A percentile compares a stretch with the other conserved stretches of the same genome.
Conservation (phyloP, 768 basidiomycete genomes). For the Tulasnella sp. region DNA sequence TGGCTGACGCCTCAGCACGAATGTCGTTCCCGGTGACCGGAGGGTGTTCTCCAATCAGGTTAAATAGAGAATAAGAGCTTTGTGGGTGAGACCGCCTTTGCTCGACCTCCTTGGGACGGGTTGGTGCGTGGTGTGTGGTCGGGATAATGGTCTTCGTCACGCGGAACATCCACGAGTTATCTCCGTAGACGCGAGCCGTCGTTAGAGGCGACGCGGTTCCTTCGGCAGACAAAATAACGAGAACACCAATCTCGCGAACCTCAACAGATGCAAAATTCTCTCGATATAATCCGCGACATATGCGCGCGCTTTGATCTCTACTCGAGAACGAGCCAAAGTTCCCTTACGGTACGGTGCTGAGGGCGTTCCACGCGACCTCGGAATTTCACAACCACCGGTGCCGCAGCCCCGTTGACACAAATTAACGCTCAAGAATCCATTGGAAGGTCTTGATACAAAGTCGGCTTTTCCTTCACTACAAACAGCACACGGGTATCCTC, state of each 20-base stretch:
- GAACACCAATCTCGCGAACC: neutral
- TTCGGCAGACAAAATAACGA: neutral
- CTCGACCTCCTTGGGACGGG: neutral
- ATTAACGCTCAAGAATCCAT: neutral
- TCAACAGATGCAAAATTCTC: neutral
- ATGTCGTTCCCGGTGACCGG: neutral
- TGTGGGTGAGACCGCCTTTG: neutral
- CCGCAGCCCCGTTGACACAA: neutral
- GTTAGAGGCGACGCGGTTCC: neutral
- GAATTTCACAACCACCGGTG: neutral
- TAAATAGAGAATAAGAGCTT: neutral
- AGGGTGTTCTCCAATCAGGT: neutral
- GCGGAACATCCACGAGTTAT: conserved; percentile 9
- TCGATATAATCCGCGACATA: neutral
- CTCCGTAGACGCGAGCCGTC: neutral
- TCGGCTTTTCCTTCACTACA: neutral
- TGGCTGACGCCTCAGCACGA: neutral
- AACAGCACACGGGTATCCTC: neutral
- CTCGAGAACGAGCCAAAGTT: neutral
- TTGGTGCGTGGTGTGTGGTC: neutral
- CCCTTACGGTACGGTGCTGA: too few species aligned
- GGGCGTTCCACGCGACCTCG: neutral
- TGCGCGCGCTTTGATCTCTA: neutral
- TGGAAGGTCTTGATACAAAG: neutral
- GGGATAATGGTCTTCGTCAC: conserved; percentile 9